These are phyloP conservation scores for Notholithocarpus densiflorus DNA, from an alignment of 306 rosid species.

Conservation along the genomic window DNA sequence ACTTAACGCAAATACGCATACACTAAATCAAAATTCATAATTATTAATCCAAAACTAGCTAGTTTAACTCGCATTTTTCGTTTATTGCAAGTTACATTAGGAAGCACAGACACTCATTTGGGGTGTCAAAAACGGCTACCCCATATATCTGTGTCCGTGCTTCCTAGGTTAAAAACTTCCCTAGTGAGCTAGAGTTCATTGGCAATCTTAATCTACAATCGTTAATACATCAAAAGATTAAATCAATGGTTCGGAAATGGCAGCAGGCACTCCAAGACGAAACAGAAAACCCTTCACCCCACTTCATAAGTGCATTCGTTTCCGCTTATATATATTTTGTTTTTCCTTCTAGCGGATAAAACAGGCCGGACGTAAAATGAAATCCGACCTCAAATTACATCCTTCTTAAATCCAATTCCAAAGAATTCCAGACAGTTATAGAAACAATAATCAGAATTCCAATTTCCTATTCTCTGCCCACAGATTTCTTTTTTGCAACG, in stretches of 20 bases:
- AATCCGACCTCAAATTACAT: neutral
- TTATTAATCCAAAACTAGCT: neutral
- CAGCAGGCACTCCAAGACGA: neutral
- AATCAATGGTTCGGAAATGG: neutral
- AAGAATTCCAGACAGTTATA: neutral
- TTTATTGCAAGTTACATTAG: too few relatives aligned
- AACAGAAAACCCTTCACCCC: neutral
- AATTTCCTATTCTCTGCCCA: neutral
- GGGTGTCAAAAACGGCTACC: too few relatives aligned
- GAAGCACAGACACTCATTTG: too few relatives aligned
- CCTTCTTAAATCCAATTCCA: neutral
- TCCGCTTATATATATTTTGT: neutral
- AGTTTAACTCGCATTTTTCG: too few relatives aligned
- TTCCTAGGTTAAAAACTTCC: too few relatives aligned
- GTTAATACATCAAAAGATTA: neutral
- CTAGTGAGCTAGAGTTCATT: too few relatives aligned
- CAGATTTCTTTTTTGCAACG: conserved; percentile 1
- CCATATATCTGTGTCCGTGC: too few relatives aligned
- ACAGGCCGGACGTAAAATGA: neutral
- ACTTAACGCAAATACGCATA: neutral
- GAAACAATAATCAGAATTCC: neutral
- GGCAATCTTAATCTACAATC: neutral
- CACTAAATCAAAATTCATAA: neutral
- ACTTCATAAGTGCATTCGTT: neutral
- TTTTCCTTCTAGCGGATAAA: neutral